A percentile compares a stretch with the other conserved stretches of the same genome.
Conservation (phyloP, 257 asterid species). For the Echites panduratus region DNA sequence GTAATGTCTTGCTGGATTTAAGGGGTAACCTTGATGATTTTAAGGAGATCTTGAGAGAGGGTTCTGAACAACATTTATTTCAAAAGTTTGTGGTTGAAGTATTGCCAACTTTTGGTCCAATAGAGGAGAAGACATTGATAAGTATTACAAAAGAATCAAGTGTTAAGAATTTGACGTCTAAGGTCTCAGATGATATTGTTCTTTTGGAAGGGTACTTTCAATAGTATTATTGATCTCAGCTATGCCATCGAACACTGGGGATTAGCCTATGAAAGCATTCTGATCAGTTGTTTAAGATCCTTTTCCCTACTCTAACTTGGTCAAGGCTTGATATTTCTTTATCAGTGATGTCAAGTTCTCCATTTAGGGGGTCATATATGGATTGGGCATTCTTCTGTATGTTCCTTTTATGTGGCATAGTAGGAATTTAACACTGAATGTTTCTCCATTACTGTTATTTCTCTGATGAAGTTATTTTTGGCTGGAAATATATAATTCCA, state of each 20-base stretch:
- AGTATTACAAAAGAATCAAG: conserved; percentile 21
- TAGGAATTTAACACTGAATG: not conserved
- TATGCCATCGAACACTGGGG: not conserved
- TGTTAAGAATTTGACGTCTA: conserved; percentile 51
- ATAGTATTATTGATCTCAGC: conserved; percentile 5
- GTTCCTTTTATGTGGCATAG: not conserved
- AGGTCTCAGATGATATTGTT: conserved; percentile 42
- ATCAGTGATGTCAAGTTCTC: not conserved
- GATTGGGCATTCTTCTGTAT: not conserved
- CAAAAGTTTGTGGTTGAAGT: conserved; percentile 80
- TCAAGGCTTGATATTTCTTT: not conserved
- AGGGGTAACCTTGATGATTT: conserved; percentile 37
- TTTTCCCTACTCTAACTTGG: not conserved
- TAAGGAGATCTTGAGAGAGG: conserved; percentile 58
- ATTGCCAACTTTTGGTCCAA: conserved; percentile 51
- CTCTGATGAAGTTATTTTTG: not conserved
- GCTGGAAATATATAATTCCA: not conserved
- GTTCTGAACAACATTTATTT: conserved; percentile 47
- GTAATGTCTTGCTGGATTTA: conserved; percentile 69
- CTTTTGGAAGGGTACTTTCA: conserved; percentile 72
- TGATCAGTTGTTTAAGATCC: not conserved
- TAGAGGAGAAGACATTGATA: conserved; percentile 16
- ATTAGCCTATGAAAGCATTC: not conserved
- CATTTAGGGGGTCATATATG: not conserved
- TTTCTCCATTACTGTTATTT: not conserved